A percentile compares a stretch with the other conserved stretches of the same genome.
Conservation (phyloP, 2,329 filamentous ascomycete genomes). For the Cladophialophora yegresii region DNA sequence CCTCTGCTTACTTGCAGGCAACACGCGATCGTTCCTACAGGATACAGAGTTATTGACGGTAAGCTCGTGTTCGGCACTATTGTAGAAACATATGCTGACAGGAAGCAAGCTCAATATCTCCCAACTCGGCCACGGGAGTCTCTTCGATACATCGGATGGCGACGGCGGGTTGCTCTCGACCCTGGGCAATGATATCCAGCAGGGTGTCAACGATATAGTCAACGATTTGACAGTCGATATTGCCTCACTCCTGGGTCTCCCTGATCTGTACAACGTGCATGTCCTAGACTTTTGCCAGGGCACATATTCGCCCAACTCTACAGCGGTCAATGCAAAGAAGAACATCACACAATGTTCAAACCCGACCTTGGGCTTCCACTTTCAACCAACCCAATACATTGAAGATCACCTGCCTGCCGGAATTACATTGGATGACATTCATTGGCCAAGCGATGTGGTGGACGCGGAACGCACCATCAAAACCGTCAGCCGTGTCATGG, state of each 20-base stretch:
- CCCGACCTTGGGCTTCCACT: constrained; percentile 57
- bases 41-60: constrained; percentile 60
- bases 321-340: constrained; percentile 45
- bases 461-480: constrained; percentile 56
- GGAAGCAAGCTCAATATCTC: constrained; percentile 58
- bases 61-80: constrained; percentile 32
- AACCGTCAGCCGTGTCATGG: constrained; percentile 54
- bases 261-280: constrained; percentile 64
- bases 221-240: constrained; percentile 45
- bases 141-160: constrained; percentile 41
- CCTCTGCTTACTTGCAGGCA: constrained; percentile 63
- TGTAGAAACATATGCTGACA: constrained; percentile 16
- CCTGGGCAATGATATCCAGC: constrained; percentile 47
- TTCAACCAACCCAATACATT: constrained; percentile 57
- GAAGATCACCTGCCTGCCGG: constrained; percentile 52
- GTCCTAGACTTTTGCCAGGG: constrained; percentile 62
- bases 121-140: constrained; percentile 49
- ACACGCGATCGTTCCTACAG: constrained; percentile 58
- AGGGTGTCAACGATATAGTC: constrained; percentile 44
- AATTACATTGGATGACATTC: constrained; percentile 55
- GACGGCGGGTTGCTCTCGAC: constrained; percentile 40
- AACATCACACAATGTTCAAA: constrained; percentile 60
- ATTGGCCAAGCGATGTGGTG: constrained; percentile 60
- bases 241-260: constrained; percentile 54
- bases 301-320: constrained; percentile 41